Evolutionary conservation across 2,329 filamentous ascomycete genomes (phyloP).

Genomic region (Colletotrichum plurivorum): DNA sequence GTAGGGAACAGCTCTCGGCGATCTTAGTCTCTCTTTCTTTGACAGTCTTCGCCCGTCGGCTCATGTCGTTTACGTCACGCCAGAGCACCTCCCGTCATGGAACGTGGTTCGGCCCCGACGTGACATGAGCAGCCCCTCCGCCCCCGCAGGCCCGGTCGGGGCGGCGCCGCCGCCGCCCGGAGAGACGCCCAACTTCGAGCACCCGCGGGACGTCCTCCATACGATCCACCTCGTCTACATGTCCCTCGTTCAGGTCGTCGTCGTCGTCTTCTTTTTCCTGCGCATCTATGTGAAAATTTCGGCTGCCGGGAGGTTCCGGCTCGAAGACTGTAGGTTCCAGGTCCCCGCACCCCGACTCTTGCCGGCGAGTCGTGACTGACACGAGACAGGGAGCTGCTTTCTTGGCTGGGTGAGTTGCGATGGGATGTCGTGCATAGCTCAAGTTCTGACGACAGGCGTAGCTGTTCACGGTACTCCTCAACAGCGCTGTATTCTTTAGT

Average conservation of each 20-base stretch:
- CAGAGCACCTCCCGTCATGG: slow-evolving; percentile 17
- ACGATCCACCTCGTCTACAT: slow-evolving; percentile 23
- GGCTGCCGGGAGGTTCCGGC: slow-evolving; percentile 27
- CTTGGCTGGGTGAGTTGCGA: slow-evolving; percentile 30
- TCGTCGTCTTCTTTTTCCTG: slow-evolving; percentile 30
- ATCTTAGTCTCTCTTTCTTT: not conserved
- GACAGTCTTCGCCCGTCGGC: not conserved
- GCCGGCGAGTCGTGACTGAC: not conserved
- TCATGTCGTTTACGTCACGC: not conserved
- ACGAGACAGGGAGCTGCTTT: slow-evolving; percentile 26
- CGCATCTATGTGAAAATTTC: slow-evolving; percentile 33
- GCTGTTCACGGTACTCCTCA: slow-evolving; percentile 32
- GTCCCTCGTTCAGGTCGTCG: slow-evolving; percentile 7
- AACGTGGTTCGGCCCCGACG: slow-evolving; percentile 10
- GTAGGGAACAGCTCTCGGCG: no score
- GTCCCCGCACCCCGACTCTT: no score
- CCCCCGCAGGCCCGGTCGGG: slow-evolving; percentile 24
- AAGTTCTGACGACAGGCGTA: slow-evolving; percentile 6
- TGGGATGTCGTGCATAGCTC: not conserved
- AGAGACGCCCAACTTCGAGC: slow-evolving; percentile 36
- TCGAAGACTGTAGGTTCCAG: slow-evolving; percentile 34
- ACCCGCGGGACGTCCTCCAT: slow-evolving; percentile 31
- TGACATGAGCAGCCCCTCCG: slow-evolving; percentile 19
- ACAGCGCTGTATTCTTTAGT: slow-evolving; percentile 31
- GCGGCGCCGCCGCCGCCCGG: slow-evolving; percentile 36